These are phyloP conservation scores for Colletotrichum sp. DNA, from an alignment of 2,329 filamentous ascomycete genomes.

Conservation along the genomic window DNA sequence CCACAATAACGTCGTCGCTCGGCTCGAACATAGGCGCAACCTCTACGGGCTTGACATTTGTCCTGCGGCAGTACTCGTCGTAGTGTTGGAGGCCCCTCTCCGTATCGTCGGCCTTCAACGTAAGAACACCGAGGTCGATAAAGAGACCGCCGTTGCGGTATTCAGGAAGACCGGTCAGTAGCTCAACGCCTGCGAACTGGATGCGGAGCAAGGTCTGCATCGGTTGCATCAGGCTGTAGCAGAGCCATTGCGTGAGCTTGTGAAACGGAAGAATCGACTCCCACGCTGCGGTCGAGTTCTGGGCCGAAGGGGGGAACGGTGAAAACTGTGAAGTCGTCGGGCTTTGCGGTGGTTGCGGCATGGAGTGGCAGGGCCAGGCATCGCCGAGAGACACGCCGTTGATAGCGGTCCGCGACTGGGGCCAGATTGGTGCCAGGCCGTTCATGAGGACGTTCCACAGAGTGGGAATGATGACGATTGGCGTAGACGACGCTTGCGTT, in stretches of 20 bases:
- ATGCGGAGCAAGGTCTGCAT: slow-evolving; percentile 58
- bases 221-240: slow-evolving; percentile 74
- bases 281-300: slow-evolving; percentile 64
- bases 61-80: slow-evolving; percentile 71
- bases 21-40: slow-evolving; percentile 57
- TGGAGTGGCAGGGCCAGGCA: slow-evolving; percentile 87
- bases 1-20: slow-evolving; percentile 62
- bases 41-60: slow-evolving; percentile 63
- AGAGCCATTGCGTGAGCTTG: slow-evolving; percentile 75
- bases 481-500: slow-evolving; percentile 86
- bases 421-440: slow-evolving; percentile 88
- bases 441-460: slow-evolving; percentile 92
- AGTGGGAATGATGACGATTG: slow-evolving; percentile 85
- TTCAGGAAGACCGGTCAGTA: slow-evolving; percentile 72
- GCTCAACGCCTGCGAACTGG: slow-evolving; percentile 55
- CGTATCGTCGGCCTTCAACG: slow-evolving; percentile 50
- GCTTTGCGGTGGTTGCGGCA: slow-evolving; percentile 61
- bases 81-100: slow-evolving; percentile 49
- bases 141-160: slow-evolving; percentile 76
- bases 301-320: slow-evolving; percentile 50
- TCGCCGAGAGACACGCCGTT: slow-evolving; percentile 89
- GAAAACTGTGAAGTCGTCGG: slow-evolving; percentile 57
- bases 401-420: slow-evolving; percentile 81
- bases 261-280: slow-evolving; percentile 68
- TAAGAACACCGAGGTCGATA: slow-evolving; percentile 61